Conservation (phyloP, 2,329 filamentous ascomycete genomes). For the Aspergillus hortae region DNA sequence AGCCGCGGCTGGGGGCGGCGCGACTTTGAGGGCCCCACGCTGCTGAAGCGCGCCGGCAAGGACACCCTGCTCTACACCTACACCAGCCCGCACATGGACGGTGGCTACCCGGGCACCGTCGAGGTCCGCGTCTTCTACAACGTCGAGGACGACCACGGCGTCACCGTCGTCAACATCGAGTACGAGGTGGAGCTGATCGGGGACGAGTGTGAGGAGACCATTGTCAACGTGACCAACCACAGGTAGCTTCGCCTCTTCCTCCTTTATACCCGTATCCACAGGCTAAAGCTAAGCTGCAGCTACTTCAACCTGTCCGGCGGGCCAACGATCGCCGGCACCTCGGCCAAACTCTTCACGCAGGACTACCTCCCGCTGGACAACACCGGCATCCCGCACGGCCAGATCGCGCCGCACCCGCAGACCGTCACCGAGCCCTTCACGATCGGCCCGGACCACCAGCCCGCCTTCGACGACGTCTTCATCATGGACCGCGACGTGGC, state of each 20-base stretch:
- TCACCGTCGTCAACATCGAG: conserved; percentile 74
- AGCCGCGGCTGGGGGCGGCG: conserved; percentile 59
- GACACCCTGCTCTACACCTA: conserved; percentile 65
- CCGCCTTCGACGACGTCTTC: conserved; percentile 89
- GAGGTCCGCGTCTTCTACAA: conserved; percentile 76
- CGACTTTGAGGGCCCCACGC: conserved; percentile 51
- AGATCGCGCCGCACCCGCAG: conserved; percentile 60
- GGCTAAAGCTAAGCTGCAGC: conserved; percentile 32
- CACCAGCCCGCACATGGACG: conserved; percentile 73
- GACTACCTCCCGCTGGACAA: conserved; percentile 71
- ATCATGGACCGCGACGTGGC: conserved; percentile 64
- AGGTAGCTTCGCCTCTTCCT: conserved; percentile 51
- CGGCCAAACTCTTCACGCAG: conserved; percentile 56
- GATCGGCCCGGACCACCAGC: conserved; percentile 65
- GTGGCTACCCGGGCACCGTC: conserved; percentile 85
- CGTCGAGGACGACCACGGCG: conserved; percentile 61
- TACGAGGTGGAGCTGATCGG: conserved; percentile 81
- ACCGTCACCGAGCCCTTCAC: conserved; percentile 65
- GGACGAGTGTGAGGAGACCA: conserved; percentile 78
- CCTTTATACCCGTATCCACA: background rate
- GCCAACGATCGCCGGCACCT: conserved; percentile 60
- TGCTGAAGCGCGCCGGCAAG: conserved; percentile 55
- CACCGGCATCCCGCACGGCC: conserved; percentile 69
- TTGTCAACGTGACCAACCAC: conserved; percentile 92
- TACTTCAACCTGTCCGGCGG: conserved; percentile 65